A percentile compares a stretch with the other conserved stretches of the same genome.
Conservation (phyloP, 352 stramenopile genomes). For the Paralagenidium karlingii region DNA sequence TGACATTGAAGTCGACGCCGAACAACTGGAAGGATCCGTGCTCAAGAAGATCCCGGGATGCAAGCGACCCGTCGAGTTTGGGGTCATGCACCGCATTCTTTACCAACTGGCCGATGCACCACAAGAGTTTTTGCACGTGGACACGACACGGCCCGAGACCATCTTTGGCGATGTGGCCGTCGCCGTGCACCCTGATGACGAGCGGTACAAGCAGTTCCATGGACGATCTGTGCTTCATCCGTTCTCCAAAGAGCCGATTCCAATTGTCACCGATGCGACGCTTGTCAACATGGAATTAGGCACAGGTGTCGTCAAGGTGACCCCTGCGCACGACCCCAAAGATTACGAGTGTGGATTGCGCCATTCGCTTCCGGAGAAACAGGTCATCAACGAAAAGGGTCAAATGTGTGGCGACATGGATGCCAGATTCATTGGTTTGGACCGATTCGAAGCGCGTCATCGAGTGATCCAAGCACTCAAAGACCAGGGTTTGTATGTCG, state of each 20-base stretch:
- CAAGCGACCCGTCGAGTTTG: slow-evolving; percentile 58
- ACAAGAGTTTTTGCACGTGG: slow-evolving; percentile 82
- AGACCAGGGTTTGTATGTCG: slow-evolving; percentile 74
- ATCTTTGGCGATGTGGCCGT: slow-evolving; percentile 98
- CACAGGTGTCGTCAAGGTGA: slow-evolving; percentile 94
- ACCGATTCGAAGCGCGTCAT: slow-evolving; percentile 90
- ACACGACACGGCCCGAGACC: slow-evolving; percentile 97
- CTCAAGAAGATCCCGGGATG: slow-evolving; percentile 64
- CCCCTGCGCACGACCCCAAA: slow-evolving; percentile 98
- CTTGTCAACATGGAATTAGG: slow-evolving; percentile 98
- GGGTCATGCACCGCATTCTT: slow-evolving; percentile 69
- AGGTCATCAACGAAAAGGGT: slow-evolving; percentile 64
- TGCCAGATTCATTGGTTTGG: slow-evolving; percentile 85
- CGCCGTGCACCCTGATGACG: slow-evolving; percentile 94
- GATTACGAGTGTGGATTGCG: slow-evolving; percentile 98
- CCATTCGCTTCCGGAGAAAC: slow-evolving; percentile 79
- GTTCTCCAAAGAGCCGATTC: slow-evolving; percentile 83
- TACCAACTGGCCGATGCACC: slow-evolving; percentile 48
- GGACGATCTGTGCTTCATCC: slow-evolving; percentile 94
- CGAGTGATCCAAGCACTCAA: slow-evolving; percentile 89
- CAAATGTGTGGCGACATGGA: slow-evolving; percentile 64
- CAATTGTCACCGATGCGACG: slow-evolving; percentile 91
- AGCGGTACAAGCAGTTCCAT: slow-evolving; percentile 91
- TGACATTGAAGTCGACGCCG: slow-evolving; percentile 96
- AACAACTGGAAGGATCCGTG: slow-evolving; percentile 90